A percentile compares a stretch with the other conserved stretches of the same genome.
phyloP scores from a whole-genome alignment of 345 rosid genomes.

The Salix caprea region DNA sequence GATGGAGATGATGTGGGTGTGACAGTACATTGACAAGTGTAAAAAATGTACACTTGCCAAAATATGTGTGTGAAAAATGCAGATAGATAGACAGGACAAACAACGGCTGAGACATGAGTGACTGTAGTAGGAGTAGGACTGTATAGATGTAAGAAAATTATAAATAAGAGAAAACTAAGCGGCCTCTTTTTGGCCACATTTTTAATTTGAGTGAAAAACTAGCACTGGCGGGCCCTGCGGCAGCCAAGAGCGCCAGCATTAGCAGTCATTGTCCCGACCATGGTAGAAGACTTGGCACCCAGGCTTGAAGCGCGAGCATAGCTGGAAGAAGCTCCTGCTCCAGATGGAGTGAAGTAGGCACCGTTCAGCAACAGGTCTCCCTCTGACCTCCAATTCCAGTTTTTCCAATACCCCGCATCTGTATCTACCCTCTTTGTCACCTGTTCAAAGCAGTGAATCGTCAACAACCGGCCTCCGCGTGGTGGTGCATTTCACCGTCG shows the following conservation, averaged over 20 bases:
- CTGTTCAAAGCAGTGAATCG: slow-evolving; percentile 32
- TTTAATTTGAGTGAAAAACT: slow-evolving; percentile 6
- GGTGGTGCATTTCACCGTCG: background rate
- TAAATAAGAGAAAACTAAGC: background rate
- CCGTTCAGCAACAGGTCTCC: slow-evolving; percentile 84
- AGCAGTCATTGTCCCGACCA: slow-evolving; percentile 72
- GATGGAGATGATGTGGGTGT: background rate
- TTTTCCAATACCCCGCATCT: slow-evolving; percentile 43
- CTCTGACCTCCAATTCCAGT: slow-evolving; percentile 93
- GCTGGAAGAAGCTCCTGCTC: slow-evolving; percentile 75
- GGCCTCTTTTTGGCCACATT: slow-evolving; percentile 30
- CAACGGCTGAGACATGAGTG: slow-evolving; percentile 16
- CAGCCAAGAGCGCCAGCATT: slow-evolving; percentile 70
- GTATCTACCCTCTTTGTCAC: slow-evolving; percentile 90
- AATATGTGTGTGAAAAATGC: slow-evolving; percentile 24
- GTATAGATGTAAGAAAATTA: slow-evolving; percentile 1
- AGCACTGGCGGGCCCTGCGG: slow-evolving; percentile 57
- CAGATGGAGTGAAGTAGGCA: slow-evolving; percentile 84
- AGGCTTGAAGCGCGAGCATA: slow-evolving; percentile 88
- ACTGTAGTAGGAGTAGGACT: slow-evolving; percentile 8
- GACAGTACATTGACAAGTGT: slow-evolving; percentile 33
- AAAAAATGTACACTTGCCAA: slow-evolving; percentile 57
- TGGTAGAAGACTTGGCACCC: slow-evolving; percentile 82
- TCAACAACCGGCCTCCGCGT: background rate
- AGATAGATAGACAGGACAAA: slow-evolving; percentile 14